These are phyloP conservation scores for Poterioochromonas sp. DNA, from an alignment of 352 stramenopile genomes.

Conservation along the genomic window DNA sequence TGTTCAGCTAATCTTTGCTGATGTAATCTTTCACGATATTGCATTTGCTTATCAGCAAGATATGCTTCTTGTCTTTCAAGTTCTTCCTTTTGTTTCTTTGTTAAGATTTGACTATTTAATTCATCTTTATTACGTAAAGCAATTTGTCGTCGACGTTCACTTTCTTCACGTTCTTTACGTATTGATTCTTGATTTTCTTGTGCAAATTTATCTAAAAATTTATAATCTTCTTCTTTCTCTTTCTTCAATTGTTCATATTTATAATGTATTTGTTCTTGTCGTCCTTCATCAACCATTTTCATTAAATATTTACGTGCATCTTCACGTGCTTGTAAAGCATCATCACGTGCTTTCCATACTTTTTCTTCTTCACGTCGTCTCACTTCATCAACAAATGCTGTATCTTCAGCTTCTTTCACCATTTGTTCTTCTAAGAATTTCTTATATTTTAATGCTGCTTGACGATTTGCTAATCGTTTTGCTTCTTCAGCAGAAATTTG, in stretches of 20 bases:
- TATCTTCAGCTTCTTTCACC: slow-evolving; percentile 45
- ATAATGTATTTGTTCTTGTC: slow-evolving; percentile 19
- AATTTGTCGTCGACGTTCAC: not conserved
- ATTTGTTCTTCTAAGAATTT: slow-evolving; percentile 47
- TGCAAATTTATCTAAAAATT: not conserved
- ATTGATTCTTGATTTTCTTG: not conserved
- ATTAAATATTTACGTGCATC: slow-evolving; percentile 42
- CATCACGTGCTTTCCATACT: slow-evolving; percentile 46
- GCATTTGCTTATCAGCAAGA: slow-evolving; percentile 25
- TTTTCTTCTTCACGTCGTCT: slow-evolving; percentile 34
- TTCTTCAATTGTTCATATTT: not conserved
- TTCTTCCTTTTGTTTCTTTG: not conserved
- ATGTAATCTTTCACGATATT: not conserved
- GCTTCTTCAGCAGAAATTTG: slow-evolving; percentile 40
- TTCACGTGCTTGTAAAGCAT: slow-evolving; percentile 40
- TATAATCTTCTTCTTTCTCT: not conserved
- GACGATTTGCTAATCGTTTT: slow-evolving; percentile 33
- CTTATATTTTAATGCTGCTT: slow-evolving; percentile 43
- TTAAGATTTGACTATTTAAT: not conserved
- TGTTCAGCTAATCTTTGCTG: slow-evolving; percentile 10
- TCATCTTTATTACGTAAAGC: not conserved
- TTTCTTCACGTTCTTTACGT: slow-evolving; percentile 3
- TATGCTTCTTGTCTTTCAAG: slow-evolving; percentile 25
- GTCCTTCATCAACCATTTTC: slow-evolving; percentile 27
- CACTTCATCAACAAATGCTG: slow-evolving; percentile 27